Base-by-base conservation (phyloP, 768 basidiomycete genomes). In the Lepiota venenata region DNA sequence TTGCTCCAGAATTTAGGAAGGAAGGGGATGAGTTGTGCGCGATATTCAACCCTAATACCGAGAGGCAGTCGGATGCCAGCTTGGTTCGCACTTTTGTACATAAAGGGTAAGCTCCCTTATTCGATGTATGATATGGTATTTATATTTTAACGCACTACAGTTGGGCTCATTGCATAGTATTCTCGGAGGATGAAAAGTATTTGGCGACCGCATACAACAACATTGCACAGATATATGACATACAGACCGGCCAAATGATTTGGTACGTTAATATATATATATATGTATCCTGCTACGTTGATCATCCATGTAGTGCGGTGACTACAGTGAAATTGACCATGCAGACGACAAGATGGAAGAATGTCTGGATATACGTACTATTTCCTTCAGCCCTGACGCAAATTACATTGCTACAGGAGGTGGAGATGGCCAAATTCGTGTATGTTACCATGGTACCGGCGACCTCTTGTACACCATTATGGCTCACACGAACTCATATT, bases 141-240 rank as follows among this genome's bases (percentile, higher is more conserved):
- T n/a, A n/a, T n/a, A n/a, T n/a, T n/a, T n/a, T n/a, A n/a, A n/a
- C n/a, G n/a, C n/a, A n/a, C n/a, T n/a, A n/a, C n/a, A n/a, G n/a
- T n/a, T n/a, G n/a, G n/a, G n/a, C n/a, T n/a, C n/a, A 96, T 67
- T 97, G 95, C 64, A 96, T 98, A n/a, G 83, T 87, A 58, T 98
- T 98, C 71, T 96, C 93, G 4, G 83, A 88, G 12, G 93, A 98
- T 66, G 96, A 96, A 27, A 90, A 88, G 67, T 90, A 79, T 61
- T 79, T 98, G 35, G 96, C 90, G 3, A 95, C 93, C 15, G 94
- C 94, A 14, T 96, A 91, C 70, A 96, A 97, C 68, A 78, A 91
- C 16, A 91, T 90, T 0, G 93, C 94, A 18, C 96, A 97, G 68
- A 93, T 99, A 55, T 98, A 91, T 65, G 93, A 98, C 67, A 89